Evolutionary conservation across 805 yeast genomes (phyloP).

Genomic region (Candida tallmaniae): DNA sequence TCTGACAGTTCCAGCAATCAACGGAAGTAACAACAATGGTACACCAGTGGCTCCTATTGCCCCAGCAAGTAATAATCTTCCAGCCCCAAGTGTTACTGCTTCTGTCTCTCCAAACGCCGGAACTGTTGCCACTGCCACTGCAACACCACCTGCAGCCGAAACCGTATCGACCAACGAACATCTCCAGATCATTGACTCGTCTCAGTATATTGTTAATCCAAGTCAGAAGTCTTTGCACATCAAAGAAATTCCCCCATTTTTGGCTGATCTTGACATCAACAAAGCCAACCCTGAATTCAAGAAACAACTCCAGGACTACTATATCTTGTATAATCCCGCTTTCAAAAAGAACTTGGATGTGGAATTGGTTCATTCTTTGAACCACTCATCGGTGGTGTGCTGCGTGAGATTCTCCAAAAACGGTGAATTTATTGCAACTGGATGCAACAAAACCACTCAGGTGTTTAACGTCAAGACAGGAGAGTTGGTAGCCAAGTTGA

Average conservation of each 20-base stretch:
- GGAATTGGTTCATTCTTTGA: slow-evolving; percentile 82
- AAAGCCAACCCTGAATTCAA: slow-evolving; percentile 72
- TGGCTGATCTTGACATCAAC: slow-evolving; percentile 74
- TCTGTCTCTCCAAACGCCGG: slow-evolving; percentile 10
- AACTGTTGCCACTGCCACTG: slow-evolving; percentile 2
- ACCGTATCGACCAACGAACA: slow-evolving; percentile 14
- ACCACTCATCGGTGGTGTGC: slow-evolving; percentile 93
- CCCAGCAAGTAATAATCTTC: not conserved
- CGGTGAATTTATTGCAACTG: slow-evolving; percentile 92
- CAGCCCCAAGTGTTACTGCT: not conserved
- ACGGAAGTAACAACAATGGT: not conserved
- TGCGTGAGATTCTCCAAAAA: slow-evolving; percentile 91
- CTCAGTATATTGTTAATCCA: slow-evolving; percentile 40
- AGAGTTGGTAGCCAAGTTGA: slow-evolving; percentile 76
- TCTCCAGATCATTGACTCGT: slow-evolving; percentile 34
- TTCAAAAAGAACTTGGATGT: slow-evolving; percentile 66
- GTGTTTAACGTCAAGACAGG: slow-evolving; percentile 92
- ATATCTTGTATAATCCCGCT: slow-evolving; percentile 86
- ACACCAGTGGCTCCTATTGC: slow-evolving; percentile 3
- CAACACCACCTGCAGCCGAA: slow-evolving; percentile 5
- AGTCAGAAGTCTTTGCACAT: slow-evolving; percentile 50
- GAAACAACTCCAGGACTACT: slow-evolving; percentile 80
- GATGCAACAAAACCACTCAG: slow-evolving; percentile 94
- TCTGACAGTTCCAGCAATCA: slow-evolving; percentile 5
- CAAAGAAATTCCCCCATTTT: slow-evolving; percentile 77